Conservation (phyloP, 176 grass and related monocot species). For the Ampelocalamus luodianensis region DNA sequence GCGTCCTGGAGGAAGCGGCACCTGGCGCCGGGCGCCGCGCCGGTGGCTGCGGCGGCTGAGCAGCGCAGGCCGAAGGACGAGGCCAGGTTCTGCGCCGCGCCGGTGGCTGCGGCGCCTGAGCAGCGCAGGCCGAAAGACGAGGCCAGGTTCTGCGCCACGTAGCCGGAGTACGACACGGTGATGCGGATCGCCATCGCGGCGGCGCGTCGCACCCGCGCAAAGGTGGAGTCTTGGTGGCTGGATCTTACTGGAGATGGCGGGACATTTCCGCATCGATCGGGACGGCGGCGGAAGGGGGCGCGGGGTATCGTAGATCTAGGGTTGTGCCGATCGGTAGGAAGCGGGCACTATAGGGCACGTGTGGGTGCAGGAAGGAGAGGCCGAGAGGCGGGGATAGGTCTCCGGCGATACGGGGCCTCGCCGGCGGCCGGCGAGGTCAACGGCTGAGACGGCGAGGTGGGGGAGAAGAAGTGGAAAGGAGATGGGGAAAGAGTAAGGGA, state of each 20-base stretch:
- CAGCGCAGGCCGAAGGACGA: slow-evolving; percentile 67
- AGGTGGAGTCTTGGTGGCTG: background rate
- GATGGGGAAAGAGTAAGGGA: background rate
- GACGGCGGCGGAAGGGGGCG: slow-evolving; percentile 26
- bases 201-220: slow-evolving; percentile 14
- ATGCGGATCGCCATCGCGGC: slow-evolving; percentile 88
- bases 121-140: slow-evolving; percentile 67
- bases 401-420: slow-evolving; percentile 34
- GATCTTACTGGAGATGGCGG: slow-evolving; percentile 29
- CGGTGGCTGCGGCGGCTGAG: slow-evolving; percentile 46
- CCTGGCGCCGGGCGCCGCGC: slow-evolving; percentile 37
- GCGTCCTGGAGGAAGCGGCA: slow-evolving; percentile 65
- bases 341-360: background rate
- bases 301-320: slow-evolving; percentile 44
- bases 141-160: slow-evolving; percentile 76
- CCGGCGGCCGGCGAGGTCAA: slow-evolving; percentile 37
- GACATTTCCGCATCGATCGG: slow-evolving; percentile 17
- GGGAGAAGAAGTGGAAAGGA: slow-evolving; percentile 5
- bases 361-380: background rate
- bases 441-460: slow-evolving; percentile 24
- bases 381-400: background rate
- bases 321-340: background rate
- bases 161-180: slow-evolving; percentile 82
- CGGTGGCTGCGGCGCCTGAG: slow-evolving; percentile 46
- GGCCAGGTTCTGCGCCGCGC: slow-evolving; percentile 60